phyloP scores from a whole-genome alignment of 2,329 filamentous ascomycete genomes.

The Fusarium sp. region DNA sequence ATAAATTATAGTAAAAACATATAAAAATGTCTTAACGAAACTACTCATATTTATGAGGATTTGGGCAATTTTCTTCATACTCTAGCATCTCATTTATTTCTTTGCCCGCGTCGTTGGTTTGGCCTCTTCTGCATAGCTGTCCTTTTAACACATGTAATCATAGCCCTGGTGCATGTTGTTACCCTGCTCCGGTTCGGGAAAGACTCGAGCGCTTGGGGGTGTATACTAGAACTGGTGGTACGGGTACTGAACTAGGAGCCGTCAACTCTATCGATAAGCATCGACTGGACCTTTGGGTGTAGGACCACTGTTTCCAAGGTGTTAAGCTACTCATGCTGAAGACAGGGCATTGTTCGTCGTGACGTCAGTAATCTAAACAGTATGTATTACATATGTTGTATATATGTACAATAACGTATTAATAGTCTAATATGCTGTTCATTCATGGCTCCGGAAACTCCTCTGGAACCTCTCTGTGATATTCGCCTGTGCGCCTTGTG shows the following conservation, averaged over 20 bases:
- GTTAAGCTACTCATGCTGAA: too few relatives aligned
- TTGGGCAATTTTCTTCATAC: too few relatives aligned
- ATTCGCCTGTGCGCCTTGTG: constrained; percentile 25
- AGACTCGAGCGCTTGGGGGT: not conserved
- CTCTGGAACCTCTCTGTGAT: constrained; percentile 7
- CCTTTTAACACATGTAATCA: not conserved
- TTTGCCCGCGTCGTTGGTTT: not conserved
- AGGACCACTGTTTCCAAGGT: too few relatives aligned
- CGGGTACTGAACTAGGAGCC: not conserved
- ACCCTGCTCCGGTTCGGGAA: not conserved
- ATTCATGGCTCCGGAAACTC: constrained; percentile 17
- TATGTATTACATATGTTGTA: not conserved
- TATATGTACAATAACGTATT: not conserved
- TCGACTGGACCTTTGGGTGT: too few relatives aligned
- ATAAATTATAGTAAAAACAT: too few relatives aligned
- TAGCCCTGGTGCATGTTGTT: not conserved
- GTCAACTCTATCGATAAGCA: not conserved
- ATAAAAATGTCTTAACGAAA: too few relatives aligned
- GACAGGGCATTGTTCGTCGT: not conserved
- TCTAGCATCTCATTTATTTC: too few relatives aligned
- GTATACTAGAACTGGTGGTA: not conserved
- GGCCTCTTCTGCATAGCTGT: not conserved
- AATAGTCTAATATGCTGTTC: not conserved
- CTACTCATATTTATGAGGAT: too few relatives aligned
- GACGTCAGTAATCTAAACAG: not conserved